These are phyloP conservation scores for Guyanaporus albipodus DNA, from an alignment of 768 basidiomycete genomes.

Conservation along the genomic window DNA sequence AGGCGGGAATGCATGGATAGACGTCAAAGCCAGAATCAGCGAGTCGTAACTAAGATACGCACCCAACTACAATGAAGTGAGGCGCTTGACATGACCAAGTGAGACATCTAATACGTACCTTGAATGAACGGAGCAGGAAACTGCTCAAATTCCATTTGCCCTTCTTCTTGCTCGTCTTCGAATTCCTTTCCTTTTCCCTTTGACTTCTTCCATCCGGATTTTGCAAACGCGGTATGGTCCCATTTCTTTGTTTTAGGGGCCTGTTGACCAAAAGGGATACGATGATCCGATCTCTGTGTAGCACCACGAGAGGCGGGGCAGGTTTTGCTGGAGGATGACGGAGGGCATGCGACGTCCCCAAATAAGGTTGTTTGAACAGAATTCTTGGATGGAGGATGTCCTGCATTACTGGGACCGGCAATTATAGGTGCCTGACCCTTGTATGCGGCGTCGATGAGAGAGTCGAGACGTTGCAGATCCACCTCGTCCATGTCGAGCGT, in stretches of 20 bases:
- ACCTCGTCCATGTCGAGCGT: constrained; percentile 54
- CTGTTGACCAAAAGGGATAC: constrained; percentile 48
- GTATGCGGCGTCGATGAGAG: constrained; percentile 47
- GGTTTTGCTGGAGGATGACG: constrained; percentile 31
- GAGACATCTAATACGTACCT: constrained; percentile 40
- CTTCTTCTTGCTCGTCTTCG: constrained; percentile 56
- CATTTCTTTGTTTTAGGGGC: constrained; percentile 74
- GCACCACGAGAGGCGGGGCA: constrained; percentile 29
- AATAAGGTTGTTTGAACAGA: constrained; percentile 63
- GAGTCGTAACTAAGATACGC: constrained; percentile 25
- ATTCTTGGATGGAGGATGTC: constrained; percentile 30
- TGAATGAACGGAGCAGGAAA: constrained; percentile 76
- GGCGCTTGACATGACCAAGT: not conserved
- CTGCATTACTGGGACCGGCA: constrained; percentile 34
- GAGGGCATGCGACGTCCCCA: constrained; percentile 48
- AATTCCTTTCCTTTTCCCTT: constrained; percentile 53
- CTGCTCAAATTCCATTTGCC: constrained; percentile 70
- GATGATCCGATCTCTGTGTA: constrained; percentile 37
- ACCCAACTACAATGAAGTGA: constrained; percentile 47
- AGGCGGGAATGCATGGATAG: not conserved
- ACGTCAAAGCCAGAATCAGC: constrained; percentile 5
- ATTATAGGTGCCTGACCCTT: constrained; percentile 37
- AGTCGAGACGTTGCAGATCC: constrained; percentile 53
- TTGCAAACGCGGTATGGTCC: constrained; percentile 88
- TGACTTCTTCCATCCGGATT: constrained; percentile 62